Conservation (phyloP, 345 rosid species). For the Adansonia digitata region DNA sequence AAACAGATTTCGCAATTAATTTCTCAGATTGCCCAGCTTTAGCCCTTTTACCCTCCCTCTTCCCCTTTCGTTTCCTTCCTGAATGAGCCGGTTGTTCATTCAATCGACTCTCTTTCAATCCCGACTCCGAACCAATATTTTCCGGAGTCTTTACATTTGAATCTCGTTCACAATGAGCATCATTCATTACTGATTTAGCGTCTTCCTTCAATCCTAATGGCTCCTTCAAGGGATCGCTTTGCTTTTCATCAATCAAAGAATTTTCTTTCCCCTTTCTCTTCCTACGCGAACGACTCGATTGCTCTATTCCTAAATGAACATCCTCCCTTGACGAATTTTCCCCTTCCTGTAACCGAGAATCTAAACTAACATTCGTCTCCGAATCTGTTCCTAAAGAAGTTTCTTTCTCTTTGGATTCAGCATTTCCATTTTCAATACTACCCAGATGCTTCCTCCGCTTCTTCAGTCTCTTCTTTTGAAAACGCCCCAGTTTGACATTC, state of each 20-base stretch:
- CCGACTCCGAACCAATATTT: neutral
- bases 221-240: neutral
- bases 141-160: neutral
- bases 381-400: neutral
- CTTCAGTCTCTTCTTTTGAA: neutral
- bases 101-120: neutral
- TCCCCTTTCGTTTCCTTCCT: slow-evolving; percentile 7
- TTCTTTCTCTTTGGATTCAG: neutral
- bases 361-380: neutral
- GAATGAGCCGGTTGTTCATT: slow-evolving; percentile 5
- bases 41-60: neutral
- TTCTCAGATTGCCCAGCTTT: neutral
- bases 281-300: neutral
- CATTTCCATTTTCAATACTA: neutral
- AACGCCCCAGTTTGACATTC: neutral
- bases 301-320: neutral
- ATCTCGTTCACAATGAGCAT: neutral
- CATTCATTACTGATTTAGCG: slow-evolving; percentile 5
- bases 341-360: neutral
- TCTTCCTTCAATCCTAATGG: neutral
- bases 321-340: neutral
- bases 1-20: neutral
- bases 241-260: neutral
- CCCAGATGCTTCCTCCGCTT: neutral
- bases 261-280: neutral